phyloP scores from a whole-genome alignment of 2,329 filamentous ascomycete genomes.

The Fusarium sp. region DNA sequence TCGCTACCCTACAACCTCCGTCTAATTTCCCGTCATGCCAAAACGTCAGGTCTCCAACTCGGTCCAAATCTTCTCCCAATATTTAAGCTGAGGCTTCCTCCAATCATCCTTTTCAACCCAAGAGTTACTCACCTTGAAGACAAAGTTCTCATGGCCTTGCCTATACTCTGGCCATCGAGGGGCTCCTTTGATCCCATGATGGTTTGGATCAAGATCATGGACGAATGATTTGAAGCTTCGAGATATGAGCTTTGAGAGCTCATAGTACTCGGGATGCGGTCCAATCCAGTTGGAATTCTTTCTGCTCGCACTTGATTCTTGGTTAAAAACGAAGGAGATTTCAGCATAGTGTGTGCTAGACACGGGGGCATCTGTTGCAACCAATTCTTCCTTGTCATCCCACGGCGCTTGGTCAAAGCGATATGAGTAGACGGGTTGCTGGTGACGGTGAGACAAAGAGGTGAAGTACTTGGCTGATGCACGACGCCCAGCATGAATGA shows the following conservation, averaged over 20 bases:
- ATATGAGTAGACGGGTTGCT: neutral
- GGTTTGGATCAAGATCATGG: neutral
- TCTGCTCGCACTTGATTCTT: neutral
- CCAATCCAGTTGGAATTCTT: neutral
- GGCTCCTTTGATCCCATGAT: neutral
- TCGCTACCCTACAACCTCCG: neutral
- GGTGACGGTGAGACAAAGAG: neutral
- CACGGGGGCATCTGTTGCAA: neutral
- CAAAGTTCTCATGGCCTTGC: neutral
- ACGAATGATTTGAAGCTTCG: neutral
- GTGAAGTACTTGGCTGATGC: neutral
- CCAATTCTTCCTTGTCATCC: neutral
- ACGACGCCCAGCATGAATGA: neutral
- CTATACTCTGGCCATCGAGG: neutral
- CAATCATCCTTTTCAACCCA: neutral
- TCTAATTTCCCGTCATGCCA: neutral
- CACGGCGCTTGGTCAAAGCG: neutral
- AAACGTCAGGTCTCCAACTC: neutral
- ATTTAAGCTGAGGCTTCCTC: neutral
- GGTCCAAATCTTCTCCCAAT: neutral
- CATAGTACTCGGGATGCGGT: neutral
- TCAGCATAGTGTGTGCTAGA: neutral
- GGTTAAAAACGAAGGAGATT: neutral
- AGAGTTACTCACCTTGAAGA: neutral
- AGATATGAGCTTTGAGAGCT: neutral